A percentile compares a stretch with the other conserved stretches of the same genome.
phyloP scores from a whole-genome alignment of 2,329 filamentous ascomycete genomes.

The Arachnomyces sp. region DNA sequence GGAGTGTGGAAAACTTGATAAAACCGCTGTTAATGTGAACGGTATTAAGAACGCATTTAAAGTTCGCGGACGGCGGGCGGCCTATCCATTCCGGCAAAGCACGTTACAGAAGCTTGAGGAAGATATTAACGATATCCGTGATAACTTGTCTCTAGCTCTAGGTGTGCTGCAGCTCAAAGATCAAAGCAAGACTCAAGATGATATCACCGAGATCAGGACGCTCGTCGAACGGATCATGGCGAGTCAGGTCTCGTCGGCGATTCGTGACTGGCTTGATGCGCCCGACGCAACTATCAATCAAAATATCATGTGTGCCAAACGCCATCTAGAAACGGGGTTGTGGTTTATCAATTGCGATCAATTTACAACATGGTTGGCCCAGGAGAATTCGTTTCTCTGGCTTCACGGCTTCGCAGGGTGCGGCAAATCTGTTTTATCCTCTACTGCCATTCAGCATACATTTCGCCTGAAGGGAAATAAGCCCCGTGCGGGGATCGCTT shows the following conservation, averaged over 20 bases:
- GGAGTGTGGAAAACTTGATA: conserved; percentile 20
- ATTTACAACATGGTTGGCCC: conserved; percentile 19
- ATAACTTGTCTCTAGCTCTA: conserved; percentile 24
- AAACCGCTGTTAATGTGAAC: neutral
- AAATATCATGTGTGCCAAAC: conserved; percentile 25
- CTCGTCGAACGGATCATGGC: conserved; percentile 1
- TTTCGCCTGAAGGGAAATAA: conserved; percentile 10
- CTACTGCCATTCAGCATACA: conserved; percentile 20
- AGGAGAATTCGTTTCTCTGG: conserved; percentile 23
- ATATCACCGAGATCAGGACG: conserved; percentile 1
- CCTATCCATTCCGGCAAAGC: conserved; percentile 26
- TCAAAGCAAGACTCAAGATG: conserved; percentile 2
- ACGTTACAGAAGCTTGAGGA: conserved; percentile 34
- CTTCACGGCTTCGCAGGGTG: conserved; percentile 24
- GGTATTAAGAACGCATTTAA: conserved; percentile 9
- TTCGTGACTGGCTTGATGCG: conserved; percentile 28
- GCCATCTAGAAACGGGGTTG: conserved; percentile 25
- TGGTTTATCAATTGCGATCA: conserved; percentile 20
- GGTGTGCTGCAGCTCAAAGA: conserved; percentile 23
- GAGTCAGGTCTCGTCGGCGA: conserved; percentile 11
- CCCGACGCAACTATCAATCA: conserved; percentile 31
- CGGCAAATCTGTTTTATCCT: conserved; percentile 27
- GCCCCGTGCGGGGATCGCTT: conserved; percentile 16
- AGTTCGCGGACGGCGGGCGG: conserved; percentile 11
- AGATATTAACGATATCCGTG: conserved; percentile 26